Base-by-base conservation (phyloP, 2,329 filamentous ascomycete species). In the Pseudocercospora fuligena region DNA sequence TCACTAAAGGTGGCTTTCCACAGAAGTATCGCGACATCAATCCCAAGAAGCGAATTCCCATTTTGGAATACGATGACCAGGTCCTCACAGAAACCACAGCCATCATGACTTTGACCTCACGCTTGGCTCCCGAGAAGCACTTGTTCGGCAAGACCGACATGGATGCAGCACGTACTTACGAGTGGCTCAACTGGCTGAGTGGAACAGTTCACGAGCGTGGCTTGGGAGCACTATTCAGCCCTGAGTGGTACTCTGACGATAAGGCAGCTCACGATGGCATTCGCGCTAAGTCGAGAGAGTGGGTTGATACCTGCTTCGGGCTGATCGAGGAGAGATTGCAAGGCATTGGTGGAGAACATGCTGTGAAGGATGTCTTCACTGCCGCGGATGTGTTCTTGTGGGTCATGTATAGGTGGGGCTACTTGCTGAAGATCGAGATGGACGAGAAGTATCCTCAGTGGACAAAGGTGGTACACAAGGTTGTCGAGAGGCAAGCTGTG, bases 131-230 rank as follows among this genome's bases (percentile, higher is more conserved):
- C 0, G 63, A 65, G 9, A 47, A 25, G 49, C 56, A 60, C 31
- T 33, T 65, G 8, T 65, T 65, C 57, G 63, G 63, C 27, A 49
- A 54, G 16, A 54, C 54, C 21, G 25, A 60, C 19, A 14, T 53
- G 21, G 56, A 65, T 7, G 46, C 31, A 12, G 33, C 46, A 4
- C 57, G 57, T 4, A 60, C 47, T 1, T 65, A 60, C 23, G 63
- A 65, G 27, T 65, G 63, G 63, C 54, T 65, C 40, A 65, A 65
- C 31, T 65, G 63, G 63, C 29, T 65, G 11, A 60, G 56, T 29
- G 63, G 54, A 12, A 54, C 63, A 5, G 43, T 65, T 6, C 63
- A 65, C 21, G 63, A 63, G 33, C 47, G 60, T 40, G 60, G 60
- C 40, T 27, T 63, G 11, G 60, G 60, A n/a, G 60, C 60, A 7